Base-by-base conservation (phyloP, 192 early-diverging fungal species). In the Podila epicladia region DNA sequence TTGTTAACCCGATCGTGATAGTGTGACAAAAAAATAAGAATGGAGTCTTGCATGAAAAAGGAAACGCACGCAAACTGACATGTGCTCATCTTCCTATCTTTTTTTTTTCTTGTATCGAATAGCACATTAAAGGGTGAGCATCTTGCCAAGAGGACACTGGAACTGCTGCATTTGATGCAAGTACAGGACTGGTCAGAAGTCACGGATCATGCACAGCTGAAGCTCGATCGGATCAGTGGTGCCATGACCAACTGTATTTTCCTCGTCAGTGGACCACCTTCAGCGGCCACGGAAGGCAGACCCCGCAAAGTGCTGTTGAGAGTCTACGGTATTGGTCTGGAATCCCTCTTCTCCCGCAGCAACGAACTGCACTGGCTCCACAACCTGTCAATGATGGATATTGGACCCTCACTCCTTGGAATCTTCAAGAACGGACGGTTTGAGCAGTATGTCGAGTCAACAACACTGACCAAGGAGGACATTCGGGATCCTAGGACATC, bases 341-440 rank as follows among this genome's bases (percentile, higher is more conserved):
- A 95, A 24, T 82, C 93, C 62, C 85, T 96, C 22, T 75, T 95
- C 57, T 89, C 91, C n/a, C 87, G 96, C 51, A 89, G 92, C 26
- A 91, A 92, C 51, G 96, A 97, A 72, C 86, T 97, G 53, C 85
- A 89, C 29, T 97, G 94, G 92, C 84, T 96, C 29, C 67, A 82
- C 59, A 88, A 92, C 57, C 76, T 97, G 26, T 92, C 92, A 4
- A 76, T 84, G 2, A 74, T 91, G 60, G 90, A 92, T 0, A 87
- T 95, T n/a, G 96, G 94, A 2, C 93, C 96, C 8, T 84, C 77
- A 3, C 69, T 97, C 41, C 82, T 94, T 12, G 92, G 89, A 2
- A 90, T 92, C 20, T 97, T 96, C 82, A 87, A 83, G 19, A 97
- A 97, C 75, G 96, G 96, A 35, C 85, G 96, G 9, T 85, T 97